Conservation (phyloP, 1,284 basidiomycete species). For the Pascua sp. region DNA sequence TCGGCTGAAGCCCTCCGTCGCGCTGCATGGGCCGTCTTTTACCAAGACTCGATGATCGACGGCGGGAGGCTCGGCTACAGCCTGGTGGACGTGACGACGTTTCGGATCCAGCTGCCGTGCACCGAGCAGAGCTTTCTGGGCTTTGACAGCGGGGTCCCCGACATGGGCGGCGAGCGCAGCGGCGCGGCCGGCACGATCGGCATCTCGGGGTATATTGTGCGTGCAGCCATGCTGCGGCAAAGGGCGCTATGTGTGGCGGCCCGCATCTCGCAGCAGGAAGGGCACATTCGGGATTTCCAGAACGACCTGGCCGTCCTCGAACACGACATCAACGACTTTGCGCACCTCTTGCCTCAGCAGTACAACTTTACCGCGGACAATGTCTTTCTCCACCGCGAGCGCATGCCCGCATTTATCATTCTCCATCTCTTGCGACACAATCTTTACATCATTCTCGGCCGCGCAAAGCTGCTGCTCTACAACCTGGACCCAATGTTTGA, state of each 20-base stretch:
- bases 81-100: constrained; percentile 7
- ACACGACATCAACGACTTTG: background rate
- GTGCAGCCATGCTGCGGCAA: constrained; percentile 2
- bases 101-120: constrained; percentile 19
- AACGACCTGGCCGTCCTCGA: constrained; percentile 1
- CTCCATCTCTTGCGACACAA: constrained; percentile 18
- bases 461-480: constrained; percentile 9
- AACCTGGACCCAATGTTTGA: constrained; percentile 3
- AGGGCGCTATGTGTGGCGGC: constrained; percentile 2
- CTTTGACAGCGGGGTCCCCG: background rate
- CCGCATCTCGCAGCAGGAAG: constrained; percentile 4
- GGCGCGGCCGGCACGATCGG: constrained; percentile 5
- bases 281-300: constrained; percentile 1
- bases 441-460: constrained; percentile 17
- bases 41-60: constrained; percentile 21
- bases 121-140: constrained; percentile 12
- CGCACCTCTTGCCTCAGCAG: constrained; percentile 1
- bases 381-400: constrained; percentile 2
- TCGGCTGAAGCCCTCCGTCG: constrained; percentile 18
- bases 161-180: no score
- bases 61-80: constrained; percentile 20
- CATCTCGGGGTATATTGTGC: constrained; percentile 4
- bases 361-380: constrained; percentile 8
- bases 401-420: constrained; percentile 4
- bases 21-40: constrained; percentile 25